Evolutionary conservation across 805 yeast species (phyloP).

Genomic region (Candida broadrunensis): DNA sequence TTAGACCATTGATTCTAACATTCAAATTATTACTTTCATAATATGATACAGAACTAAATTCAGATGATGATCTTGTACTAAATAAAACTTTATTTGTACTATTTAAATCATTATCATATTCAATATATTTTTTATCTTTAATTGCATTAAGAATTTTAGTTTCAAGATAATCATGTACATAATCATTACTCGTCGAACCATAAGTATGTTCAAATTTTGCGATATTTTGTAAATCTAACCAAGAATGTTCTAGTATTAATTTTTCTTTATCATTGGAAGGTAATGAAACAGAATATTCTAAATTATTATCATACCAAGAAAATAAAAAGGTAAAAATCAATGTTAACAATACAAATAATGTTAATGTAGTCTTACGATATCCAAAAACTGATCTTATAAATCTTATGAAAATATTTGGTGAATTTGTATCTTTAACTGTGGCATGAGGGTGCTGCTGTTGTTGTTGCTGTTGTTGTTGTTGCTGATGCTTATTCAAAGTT

Average conservation of each 20-base stretch:
- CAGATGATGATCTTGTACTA: conserved; percentile 42
- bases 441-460: not conserved
- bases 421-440: not conserved
- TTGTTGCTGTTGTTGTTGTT: conserved; percentile 1
- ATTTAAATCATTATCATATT: conserved; percentile 40
- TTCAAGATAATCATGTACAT: conserved; percentile 65
- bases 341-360: conserved; percentile 51
- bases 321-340: conserved; percentile 39
- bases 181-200: conserved; percentile 71
- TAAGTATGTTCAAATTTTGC: conserved; percentile 74
- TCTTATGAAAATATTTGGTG: conserved; percentile 21
- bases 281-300: conserved; percentile 34
- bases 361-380: conserved; percentile 71
- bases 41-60: conserved; percentile 53
- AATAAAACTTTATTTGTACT: conserved; percentile 48
- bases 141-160: conserved; percentile 39
- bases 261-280: conserved; percentile 42
- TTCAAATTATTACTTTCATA: conserved; percentile 81
- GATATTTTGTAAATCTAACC: conserved; percentile 72
- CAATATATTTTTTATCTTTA: conserved; percentile 24
- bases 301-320: conserved; percentile 36
- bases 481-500: not conserved
- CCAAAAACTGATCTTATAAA: conserved; percentile 51
- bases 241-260: conserved; percentile 41
- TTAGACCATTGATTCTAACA: conserved; percentile 67